These are phyloP conservation scores for Bruguiera gymnorhiza DNA, from an alignment of 345 rosid genomes.

Conservation along the genomic window DNA sequence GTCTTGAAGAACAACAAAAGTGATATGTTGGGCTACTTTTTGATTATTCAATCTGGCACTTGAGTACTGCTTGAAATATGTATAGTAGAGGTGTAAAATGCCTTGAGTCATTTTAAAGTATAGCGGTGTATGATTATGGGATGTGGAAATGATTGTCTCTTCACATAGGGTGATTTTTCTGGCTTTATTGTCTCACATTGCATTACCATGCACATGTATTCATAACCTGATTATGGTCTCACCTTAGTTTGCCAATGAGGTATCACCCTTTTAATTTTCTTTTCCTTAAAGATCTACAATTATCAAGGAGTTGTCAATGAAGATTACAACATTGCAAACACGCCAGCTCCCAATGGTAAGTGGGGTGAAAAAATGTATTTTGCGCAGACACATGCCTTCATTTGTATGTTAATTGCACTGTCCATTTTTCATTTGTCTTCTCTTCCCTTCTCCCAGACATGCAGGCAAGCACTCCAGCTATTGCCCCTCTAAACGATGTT, in stretches of 20 bases:
- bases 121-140: too few species aligned
- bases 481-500: slow-evolving; percentile 43
- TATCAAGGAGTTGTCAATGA: slow-evolving; percentile 85
- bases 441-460: slow-evolving; percentile 42
- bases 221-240: background rate
- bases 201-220: background rate
- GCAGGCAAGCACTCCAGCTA: slow-evolving; percentile 79
- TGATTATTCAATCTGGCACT: too few species aligned
- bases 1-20: too few species aligned
- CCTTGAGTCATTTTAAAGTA: too few species aligned
- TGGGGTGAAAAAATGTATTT: background rate
- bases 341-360: slow-evolving; percentile 89
- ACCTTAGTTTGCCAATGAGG: background rate
- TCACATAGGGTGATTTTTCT: too few species aligned
- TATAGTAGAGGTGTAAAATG: too few species aligned
- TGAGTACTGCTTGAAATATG: too few species aligned
- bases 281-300: slow-evolving; percentile 67
- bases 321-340: slow-evolving; percentile 77
- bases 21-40: too few species aligned
- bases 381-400: background rate
- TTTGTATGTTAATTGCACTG: background rate
- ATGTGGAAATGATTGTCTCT: too few species aligned
- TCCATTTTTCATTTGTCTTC: slow-evolving; percentile 10
- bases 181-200: background rate
- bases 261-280: background rate